Evolutionary conservation across 2,329 filamentous ascomycete genomes (phyloP).

Genomic region (Emmonsia crescens): DNA sequence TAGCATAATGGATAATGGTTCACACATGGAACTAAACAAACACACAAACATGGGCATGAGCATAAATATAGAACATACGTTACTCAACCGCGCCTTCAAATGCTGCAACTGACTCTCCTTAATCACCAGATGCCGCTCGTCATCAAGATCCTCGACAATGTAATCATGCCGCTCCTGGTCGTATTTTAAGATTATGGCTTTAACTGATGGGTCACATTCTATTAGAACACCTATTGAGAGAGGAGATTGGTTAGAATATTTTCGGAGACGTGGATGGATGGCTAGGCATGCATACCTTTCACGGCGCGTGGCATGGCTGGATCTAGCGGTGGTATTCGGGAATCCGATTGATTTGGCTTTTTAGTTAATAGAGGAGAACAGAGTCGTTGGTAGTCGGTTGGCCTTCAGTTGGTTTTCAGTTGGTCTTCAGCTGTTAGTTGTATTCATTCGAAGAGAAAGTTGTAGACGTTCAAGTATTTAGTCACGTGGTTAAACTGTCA

Average conservation of each 20-base stretch:
- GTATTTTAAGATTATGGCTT: constrained; percentile 39
- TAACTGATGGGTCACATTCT: constrained; percentile 40
- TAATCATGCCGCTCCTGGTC: constrained; percentile 38
- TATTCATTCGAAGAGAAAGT: too few species aligned
- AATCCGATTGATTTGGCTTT: background rate
- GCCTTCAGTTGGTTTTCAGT: too few species aligned
- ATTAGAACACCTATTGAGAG: constrained; percentile 31
- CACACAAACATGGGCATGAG: background rate
- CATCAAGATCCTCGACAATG: constrained; percentile 38
- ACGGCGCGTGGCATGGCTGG: constrained; percentile 31
- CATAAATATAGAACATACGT: constrained; percentile 20
- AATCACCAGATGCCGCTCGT: constrained; percentile 35
- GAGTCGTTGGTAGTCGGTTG: background rate
- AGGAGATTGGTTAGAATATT: background rate
- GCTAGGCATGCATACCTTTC: constrained; percentile 21
- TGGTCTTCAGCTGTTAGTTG: too few species aligned
- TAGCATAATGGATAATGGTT: background rate
- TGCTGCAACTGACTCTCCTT: constrained; percentile 37
- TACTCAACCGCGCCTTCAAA: constrained; percentile 32
- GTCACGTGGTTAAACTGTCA: background rate
- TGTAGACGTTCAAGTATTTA: too few species aligned
- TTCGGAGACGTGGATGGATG: too few species aligned
- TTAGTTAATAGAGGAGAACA: background rate
- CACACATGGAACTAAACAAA: background rate
- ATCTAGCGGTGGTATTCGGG: background rate